phyloP scores from a whole-genome alignment of 2,329 filamentous ascomycete genomes.

The Graphilbum fragrans region DNA sequence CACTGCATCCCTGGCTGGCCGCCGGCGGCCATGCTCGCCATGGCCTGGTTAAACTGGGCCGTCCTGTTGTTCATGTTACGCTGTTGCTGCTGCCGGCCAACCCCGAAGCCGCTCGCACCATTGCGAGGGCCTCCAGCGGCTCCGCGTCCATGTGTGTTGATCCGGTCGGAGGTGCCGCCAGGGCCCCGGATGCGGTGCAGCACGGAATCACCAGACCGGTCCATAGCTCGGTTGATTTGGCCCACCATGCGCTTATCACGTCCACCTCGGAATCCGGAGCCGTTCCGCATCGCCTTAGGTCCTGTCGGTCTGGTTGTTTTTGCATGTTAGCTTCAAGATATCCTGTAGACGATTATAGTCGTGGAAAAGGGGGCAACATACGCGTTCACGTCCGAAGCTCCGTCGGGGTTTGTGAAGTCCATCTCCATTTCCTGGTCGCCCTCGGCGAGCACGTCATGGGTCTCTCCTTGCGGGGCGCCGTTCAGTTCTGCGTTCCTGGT shows the following conservation, averaged over 20 bases:
- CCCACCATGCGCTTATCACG: conserved; percentile 76
- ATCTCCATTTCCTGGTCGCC: conserved; percentile 58
- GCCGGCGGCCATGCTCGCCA: conserved; percentile 24
- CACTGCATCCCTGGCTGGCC: conserved; percentile 22
- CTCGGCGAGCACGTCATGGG: neutral
- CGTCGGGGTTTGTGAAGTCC: conserved; percentile 37
- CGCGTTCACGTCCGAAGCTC: conserved; percentile 40
- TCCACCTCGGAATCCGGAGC: conserved; percentile 37
- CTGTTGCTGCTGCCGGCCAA: conserved; percentile 21
- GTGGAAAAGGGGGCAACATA: conserved; percentile 27
- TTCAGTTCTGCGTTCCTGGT: conserved; percentile 51
- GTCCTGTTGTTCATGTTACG: conserved; percentile 36
- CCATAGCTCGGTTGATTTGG: conserved; percentile 73
- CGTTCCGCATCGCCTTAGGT: conserved; percentile 86
- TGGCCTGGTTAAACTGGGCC: conserved; percentile 34
- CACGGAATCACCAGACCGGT: conserved; percentile 60
- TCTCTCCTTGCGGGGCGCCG: conserved; percentile 19
- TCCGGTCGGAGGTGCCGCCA: conserved; percentile 56
- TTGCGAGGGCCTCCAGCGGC: conserved; percentile 42
- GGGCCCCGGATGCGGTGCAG: conserved; percentile 69
- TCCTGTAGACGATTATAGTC: too few relatives aligned
- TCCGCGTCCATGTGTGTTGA: conserved; percentile 64
- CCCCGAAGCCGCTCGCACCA: conserved; percentile 14
- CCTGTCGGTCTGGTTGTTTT: conserved; percentile 65
- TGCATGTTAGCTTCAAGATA: conserved; percentile 25